A percentile compares a stretch with the other conserved stretches of the same genome.
Conservation (phyloP, 2,329 filamentous ascomycete genomes). For the Microcyclosporella mali region DNA sequence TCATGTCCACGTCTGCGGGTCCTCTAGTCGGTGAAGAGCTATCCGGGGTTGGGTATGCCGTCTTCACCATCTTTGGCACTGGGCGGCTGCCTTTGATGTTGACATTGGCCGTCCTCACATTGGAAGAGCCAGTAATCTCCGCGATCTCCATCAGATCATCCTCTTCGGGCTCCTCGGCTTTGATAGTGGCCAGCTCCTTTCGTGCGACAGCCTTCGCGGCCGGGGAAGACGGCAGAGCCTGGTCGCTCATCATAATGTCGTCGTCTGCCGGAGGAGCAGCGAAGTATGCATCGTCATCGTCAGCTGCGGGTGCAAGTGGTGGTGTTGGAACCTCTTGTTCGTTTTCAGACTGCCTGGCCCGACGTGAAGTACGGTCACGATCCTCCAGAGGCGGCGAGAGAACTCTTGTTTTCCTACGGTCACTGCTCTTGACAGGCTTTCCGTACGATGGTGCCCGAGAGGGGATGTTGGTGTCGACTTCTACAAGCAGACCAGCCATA, state of each 20-base stretch:
- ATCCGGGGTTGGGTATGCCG: constrained; percentile 61
- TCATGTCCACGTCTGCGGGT: constrained; percentile 59
- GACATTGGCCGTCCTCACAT: constrained; percentile 63
- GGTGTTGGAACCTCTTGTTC: constrained; percentile 16
- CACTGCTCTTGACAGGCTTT: constrained; percentile 64
- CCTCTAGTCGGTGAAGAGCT: constrained; percentile 69
- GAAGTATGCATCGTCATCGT: constrained; percentile 51
- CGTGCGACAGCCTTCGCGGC: constrained; percentile 35
- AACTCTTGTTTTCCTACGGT: constrained; percentile 71
- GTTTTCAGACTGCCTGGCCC: constrained; percentile 6
- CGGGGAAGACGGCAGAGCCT: constrained; percentile 73
- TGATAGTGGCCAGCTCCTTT: constrained; percentile 57
- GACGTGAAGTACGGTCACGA: constrained; percentile 29
- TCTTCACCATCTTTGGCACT: constrained; percentile 64
- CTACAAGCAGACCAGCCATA: constrained; percentile 73
- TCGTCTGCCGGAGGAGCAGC: constrained; percentile 54
- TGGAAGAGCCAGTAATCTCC: constrained; percentile 59
- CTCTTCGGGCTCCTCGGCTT: constrained; percentile 64
- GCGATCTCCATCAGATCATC: constrained; percentile 81
- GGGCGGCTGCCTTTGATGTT: constrained; percentile 80
- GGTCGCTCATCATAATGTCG: constrained; percentile 77
- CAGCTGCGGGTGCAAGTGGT: constrained; percentile 16
- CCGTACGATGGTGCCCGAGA: constrained; percentile 48
- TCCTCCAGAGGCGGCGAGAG: constrained; percentile 66
- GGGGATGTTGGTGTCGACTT: constrained; percentile 74